Percentiles rank a stretch among this genome's conserved stretches.
phyloP scores from a whole-genome alignment of 148 eudicot species.

The Rhododendron griersonianum region DNA sequence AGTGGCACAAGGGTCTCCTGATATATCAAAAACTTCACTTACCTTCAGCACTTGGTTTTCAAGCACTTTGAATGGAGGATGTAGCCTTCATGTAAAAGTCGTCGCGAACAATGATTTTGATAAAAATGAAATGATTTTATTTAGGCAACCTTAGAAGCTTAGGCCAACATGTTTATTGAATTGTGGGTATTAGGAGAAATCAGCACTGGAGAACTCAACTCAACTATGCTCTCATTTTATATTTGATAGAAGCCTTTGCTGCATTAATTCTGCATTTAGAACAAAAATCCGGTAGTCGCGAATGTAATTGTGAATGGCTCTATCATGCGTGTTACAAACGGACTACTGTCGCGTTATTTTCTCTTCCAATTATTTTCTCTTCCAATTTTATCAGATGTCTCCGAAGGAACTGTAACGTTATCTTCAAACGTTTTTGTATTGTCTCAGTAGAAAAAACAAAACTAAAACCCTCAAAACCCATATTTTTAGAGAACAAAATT shows the following conservation, averaged over 20 bases:
- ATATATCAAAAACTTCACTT: not conserved
- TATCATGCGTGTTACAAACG: not conserved
- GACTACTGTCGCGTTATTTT: not conserved
- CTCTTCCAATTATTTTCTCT: not conserved
- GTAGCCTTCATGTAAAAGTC: not conserved
- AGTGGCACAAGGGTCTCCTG: conserved; percentile 40
- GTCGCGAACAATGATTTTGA: not conserved
- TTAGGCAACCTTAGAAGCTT: not conserved
- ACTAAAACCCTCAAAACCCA: not conserved
- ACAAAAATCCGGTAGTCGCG: too few relatives aligned
- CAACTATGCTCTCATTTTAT: not conserved
- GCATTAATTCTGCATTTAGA: not conserved
- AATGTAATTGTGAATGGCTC: not conserved
- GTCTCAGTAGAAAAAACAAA: not conserved
- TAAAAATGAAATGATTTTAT: not conserved
- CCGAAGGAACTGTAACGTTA: not conserved
- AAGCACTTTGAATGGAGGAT: not conserved
- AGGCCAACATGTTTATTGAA: not conserved
- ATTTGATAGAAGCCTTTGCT: not conserved
- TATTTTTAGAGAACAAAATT: not conserved
- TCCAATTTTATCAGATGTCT: not conserved
- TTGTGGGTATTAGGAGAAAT: not conserved
- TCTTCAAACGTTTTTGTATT: not conserved
- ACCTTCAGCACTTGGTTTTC: not conserved
- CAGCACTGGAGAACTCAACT: not conserved